These are phyloP conservation scores for Penicillium hesseltinei DNA, from an alignment of 2,329 filamentous ascomycete genomes.

Conservation along the genomic window DNA sequence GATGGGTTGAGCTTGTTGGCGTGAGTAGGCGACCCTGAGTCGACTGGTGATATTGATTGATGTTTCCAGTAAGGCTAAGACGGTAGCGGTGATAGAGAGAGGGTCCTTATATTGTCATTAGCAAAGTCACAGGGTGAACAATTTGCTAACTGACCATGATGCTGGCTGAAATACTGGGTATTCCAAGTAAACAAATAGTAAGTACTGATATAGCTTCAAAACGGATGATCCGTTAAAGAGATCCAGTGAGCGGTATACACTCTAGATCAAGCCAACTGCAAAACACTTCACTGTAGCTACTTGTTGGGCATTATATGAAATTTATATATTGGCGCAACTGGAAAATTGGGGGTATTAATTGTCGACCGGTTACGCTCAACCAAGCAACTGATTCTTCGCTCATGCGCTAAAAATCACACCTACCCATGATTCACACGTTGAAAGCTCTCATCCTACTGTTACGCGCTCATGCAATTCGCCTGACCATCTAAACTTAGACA, in stretches of 20 bases:
- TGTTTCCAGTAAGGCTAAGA: neutral
- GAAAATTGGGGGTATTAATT: neutral
- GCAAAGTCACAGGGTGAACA: neutral
- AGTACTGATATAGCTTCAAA: neutral
- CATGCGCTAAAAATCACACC: neutral
- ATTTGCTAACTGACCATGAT: neutral
- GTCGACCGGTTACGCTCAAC: neutral
- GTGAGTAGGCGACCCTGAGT: neutral
- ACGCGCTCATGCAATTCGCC: neutral
- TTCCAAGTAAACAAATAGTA: neutral
- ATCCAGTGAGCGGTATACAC: neutral
- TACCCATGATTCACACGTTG: neutral
- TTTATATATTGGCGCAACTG: neutral
- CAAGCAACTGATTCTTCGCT: neutral
- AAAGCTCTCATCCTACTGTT: neutral
- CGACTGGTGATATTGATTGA: neutral
- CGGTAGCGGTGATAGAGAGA: neutral
- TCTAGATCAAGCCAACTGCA: neutral
- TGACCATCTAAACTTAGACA: neutral
- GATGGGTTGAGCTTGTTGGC: neutral
- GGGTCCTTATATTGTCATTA: neutral
- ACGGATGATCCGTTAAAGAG: neutral
- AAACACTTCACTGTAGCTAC: neutral
- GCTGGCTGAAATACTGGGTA: neutral
- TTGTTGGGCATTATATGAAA: neutral